phyloP scores from a whole-genome alignment of 306 rosid genomes.

The Amphicarpaea edgeworthii region DNA sequence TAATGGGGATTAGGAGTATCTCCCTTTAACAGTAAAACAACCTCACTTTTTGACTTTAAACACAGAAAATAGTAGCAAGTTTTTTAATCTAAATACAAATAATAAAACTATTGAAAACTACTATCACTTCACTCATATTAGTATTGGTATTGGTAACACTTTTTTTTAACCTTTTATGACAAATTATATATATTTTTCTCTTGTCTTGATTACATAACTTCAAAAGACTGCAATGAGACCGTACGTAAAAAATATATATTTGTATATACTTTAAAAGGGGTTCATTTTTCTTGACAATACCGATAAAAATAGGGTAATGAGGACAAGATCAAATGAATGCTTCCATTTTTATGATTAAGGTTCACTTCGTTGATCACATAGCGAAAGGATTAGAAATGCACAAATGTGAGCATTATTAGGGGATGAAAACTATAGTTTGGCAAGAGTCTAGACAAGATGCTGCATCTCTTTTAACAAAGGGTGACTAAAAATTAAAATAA shows the following conservation, averaged over 20 bases:
- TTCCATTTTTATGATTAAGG: background rate
- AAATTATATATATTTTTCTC: background rate
- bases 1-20: too few relatives aligned
- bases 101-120: background rate
- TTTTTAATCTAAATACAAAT: background rate
- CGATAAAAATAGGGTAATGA: constrained; percentile 27
- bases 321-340: background rate
- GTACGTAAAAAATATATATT: too few relatives aligned
- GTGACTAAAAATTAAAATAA: background rate
- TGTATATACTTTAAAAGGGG: too few relatives aligned
- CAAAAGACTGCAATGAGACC: background rate
- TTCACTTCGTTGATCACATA: constrained; percentile 19
- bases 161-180: background rate
- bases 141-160: background rate
- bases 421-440: background rate
- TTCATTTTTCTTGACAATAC: constrained; percentile 37
- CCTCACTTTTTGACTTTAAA: background rate
- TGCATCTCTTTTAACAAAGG: too few relatives aligned
- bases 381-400: background rate
- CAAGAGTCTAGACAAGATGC: background rate
- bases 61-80: background rate
- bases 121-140: background rate
- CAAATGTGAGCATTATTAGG: background rate
- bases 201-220: background rate
- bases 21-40: background rate